Evolutionary conservation across 192 early-diverging fungal genomes (phyloP), one percentile per base, ranked within the genome.

Genomic region (Coemansia sp.): DNA sequence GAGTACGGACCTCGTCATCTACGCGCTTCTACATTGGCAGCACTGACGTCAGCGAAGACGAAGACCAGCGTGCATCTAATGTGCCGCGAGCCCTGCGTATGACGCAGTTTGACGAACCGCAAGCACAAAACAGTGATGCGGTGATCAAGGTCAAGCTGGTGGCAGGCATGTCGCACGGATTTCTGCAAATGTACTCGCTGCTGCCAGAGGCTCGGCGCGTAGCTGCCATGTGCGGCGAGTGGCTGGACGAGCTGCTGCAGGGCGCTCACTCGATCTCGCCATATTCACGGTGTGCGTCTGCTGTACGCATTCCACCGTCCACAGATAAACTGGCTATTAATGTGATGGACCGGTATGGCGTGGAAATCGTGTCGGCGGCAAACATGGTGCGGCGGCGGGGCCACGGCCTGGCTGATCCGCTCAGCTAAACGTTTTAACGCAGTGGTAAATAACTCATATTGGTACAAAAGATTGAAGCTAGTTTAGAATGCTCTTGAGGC

Each of bases 131-230:
- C 11, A 3, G 23, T 5, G 14, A 43, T 7, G 25, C 63, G 0
- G 64, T 74, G 0, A 74, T 80, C 64, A 80, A 74, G 50, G 68
- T 80, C 54, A 80, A 80, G 68, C 68, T 80, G 23, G 52, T 80
- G 16, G 77, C 77, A 7, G 77, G 77, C 25, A 80, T 80, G 77
- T 80, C 77, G 45, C 77, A 80, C 16, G 77, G 77, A 22, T 80
- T 80, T 31, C 70, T 80, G 77, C 77, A 80, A 19, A 80, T 80
- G 77, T 80, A 74, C 64, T 69, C 77, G 59, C 45, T 80, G 10
- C 68, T 80, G 23, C 77, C 77, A 0, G 77, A 80, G 22, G 70
- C 71, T 35, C 73, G 73, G 52, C 65, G 41, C 16, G 77, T 80
- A 2, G 71, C 68, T 14, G 62, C 64, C 6, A 59, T 69, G 0